A percentile compares a stretch with the other conserved stretches of the same genome.
Evolutionary conservation across 2,329 filamentous ascomycete genomes (phyloP).

Genomic region (Botrytis sinoallii): DNA sequence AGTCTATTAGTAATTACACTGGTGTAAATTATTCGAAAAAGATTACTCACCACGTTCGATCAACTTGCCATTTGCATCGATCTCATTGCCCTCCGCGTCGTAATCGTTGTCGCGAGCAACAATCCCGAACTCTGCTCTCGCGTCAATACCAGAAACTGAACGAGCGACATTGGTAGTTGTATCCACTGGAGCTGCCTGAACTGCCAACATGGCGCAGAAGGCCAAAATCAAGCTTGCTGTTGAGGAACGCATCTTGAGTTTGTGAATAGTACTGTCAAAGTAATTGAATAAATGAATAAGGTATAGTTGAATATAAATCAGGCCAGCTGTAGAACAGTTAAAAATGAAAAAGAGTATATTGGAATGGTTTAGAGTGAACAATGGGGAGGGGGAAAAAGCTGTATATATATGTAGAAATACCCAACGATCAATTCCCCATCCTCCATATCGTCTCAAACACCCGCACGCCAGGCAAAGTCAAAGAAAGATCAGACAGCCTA

Average conservation of each 20-base stretch:
- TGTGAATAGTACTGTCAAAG: constrained; percentile 12
- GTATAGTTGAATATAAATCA: constrained; percentile 9
- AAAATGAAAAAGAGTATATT: neutral
- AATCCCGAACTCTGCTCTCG: neutral
- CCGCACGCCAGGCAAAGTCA: neutral
- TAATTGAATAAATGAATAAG: neutral
- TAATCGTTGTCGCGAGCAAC: neutral
- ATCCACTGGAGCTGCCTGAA: constrained; percentile 27
- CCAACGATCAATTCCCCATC: neutral
- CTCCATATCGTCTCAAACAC: constrained; percentile 13
- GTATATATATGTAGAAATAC: constrained; percentile 5
- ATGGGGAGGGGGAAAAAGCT: neutral
- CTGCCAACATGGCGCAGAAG: constrained; percentile 30
- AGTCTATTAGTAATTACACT: neutral
- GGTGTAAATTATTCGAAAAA: neutral
- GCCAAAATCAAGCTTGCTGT: constrained; percentile 31
- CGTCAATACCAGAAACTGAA: constrained; percentile 11
- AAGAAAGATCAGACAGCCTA: constrained; percentile 6
- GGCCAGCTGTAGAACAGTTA: constrained; percentile 11
- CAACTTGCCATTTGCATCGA: neutral
- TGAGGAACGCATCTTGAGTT: constrained; percentile 29
- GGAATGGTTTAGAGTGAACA: neutral
- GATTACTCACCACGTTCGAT: neutral
- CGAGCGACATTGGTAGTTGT: constrained; percentile 16
- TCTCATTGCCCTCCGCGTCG: constrained; percentile 1